phyloP scores from a whole-genome alignment of 2,329 filamentous ascomycete species.

The Trichoderma guizhouense region DNA sequence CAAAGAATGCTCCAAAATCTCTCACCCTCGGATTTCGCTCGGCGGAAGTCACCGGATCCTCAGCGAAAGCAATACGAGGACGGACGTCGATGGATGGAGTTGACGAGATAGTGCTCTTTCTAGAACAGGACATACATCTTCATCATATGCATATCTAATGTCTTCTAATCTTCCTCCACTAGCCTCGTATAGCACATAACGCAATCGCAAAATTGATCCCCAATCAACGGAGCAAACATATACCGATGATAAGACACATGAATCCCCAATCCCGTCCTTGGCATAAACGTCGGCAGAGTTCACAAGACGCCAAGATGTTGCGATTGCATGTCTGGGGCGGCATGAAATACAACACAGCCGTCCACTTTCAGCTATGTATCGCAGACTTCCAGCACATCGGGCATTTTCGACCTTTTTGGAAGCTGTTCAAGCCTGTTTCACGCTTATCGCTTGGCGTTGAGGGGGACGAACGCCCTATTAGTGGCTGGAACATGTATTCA shows the following conservation, averaged over 20 bases:
- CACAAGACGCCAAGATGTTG: background rate
- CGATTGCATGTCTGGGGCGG: background rate
- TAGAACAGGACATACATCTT: background rate
- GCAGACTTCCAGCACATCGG: background rate
- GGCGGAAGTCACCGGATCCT: background rate
- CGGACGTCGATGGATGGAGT: background rate
- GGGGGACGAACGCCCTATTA: background rate
- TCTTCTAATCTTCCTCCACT: background rate
- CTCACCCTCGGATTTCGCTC: background rate
- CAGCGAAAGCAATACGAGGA: background rate
- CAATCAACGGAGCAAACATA: background rate
- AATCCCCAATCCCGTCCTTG: background rate
- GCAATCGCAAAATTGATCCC: too few relatives aligned
- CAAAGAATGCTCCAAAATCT: background rate
- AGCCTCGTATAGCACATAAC: background rate
- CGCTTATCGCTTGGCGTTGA: constrained; percentile 14
- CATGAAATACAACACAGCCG: background rate
- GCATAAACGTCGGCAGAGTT: background rate
- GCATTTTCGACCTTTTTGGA: background rate
- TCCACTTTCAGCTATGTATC: background rate
- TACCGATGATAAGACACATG: background rate
- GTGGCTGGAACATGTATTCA: background rate
- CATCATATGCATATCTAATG: background rate
- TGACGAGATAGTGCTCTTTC: background rate
- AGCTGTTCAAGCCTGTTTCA: background rate